Base-by-base conservation (phyloP, 2,329 filamentous ascomycete species). In the Fusarium sp. region DNA sequence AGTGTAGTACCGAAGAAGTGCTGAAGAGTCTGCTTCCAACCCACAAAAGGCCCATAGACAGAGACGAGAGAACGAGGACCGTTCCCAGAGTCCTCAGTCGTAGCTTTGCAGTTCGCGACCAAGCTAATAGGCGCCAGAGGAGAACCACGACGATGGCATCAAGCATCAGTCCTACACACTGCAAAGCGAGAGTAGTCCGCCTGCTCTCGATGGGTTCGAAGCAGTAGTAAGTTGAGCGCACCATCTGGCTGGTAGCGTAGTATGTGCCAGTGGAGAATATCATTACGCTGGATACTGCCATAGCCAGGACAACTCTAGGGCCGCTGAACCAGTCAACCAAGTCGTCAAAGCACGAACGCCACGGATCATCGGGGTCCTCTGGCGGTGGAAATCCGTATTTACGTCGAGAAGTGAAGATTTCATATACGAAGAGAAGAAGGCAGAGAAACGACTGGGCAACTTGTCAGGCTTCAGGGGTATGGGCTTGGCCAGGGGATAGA, bases 201-300 rank as follows among this genome's bases (percentile, higher is more conserved):
- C 71, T 71, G 46, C 73, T 77, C 50, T 84, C 82, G 12, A 77
- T 58, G 4, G 75, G 64, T 5, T 75, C 62, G 15, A 83, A 81
- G 65, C 84, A 87, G 53, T 85, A 78, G 54, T 81, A 84, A 0
- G 81, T 83, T 11, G 83, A 85, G n/a, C 68, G 73, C 15, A 71
- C 67, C 4, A 74, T 73, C n/a, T 77, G 75, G 12, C 74, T 73
- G 3, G 76, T 66, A 13, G 78, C 73, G 3, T 78, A 68, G 52
- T 76, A 83, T 4, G 79, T 77, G 3, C 81, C 81, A 5, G 74
- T 74, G 10, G 77, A 75, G 36, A 85, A 73, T n/a, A 79, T 54
- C 15, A 77, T 6, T 6, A 74, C 73, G 40, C 76, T 75, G 19
- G 75, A 43, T 3, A 80, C 62, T 15, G 79, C 71, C 39, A 75